Conservation (phyloP, 345 rosid genomes). For the Salix arbutifolia region DNA sequence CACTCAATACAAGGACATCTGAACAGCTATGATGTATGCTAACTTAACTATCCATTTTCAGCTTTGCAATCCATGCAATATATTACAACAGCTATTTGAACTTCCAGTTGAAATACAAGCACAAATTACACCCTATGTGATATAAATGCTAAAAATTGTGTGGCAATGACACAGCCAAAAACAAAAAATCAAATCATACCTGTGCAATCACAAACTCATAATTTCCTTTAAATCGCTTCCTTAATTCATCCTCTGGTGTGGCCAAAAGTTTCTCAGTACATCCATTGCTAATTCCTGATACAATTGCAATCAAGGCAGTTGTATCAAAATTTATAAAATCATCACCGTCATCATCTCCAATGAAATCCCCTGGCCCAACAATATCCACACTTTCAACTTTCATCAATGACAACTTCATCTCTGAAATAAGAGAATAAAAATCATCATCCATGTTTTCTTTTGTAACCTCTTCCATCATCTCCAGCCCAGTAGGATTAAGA, state of each 20-base stretch:
- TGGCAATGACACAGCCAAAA: neutral
- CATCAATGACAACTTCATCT: constrained; percentile 22
- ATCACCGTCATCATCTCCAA: constrained; percentile 16
- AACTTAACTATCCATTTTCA: neutral
- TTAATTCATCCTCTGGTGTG: constrained; percentile 41
- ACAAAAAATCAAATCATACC: constrained; percentile 34
- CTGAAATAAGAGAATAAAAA: constrained; percentile 43
- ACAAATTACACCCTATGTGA: neutral
- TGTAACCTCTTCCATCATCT: constrained; percentile 19
- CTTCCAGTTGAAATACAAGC: too few species aligned
- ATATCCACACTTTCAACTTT: constrained; percentile 13
- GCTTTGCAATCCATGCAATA: neutral
- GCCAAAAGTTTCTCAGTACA: constrained; percentile 52
- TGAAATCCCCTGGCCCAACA: neutral
- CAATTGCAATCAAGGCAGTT: constrained; percentile 76
- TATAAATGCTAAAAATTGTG: neutral
- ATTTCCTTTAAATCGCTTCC: constrained; percentile 72
- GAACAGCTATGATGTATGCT: neutral
- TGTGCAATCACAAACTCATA: constrained; percentile 68
- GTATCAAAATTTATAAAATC: constrained; percentile 68
- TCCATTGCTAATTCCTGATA: constrained; percentile 85
- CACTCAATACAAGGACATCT: neutral
- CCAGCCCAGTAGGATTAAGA: constrained; percentile 12
- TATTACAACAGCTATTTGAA: neutral
- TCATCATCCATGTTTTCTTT: constrained; percentile 19